Percentiles rank a stretch among this genome's conserved stretches.
Conservation (phyloP, 2,329 filamentous ascomycete genomes). For the Verticillium longisporum region DNA sequence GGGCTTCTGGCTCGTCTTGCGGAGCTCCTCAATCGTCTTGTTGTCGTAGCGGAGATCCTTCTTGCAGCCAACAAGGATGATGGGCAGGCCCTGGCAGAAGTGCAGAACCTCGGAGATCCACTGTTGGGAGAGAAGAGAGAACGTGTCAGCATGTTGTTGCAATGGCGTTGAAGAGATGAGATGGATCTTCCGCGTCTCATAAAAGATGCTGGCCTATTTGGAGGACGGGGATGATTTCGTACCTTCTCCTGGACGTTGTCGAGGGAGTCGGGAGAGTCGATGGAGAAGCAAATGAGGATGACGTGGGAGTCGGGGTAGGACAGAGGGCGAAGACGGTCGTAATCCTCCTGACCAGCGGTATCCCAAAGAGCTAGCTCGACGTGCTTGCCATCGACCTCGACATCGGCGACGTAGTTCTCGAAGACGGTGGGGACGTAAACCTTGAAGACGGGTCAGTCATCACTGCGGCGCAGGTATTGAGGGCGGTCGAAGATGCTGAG, state of each 20-base stretch:
- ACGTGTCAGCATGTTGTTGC: slow-evolving; percentile 34
- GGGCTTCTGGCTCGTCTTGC: slow-evolving; percentile 99
- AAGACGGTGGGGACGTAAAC: slow-evolving; percentile 99
- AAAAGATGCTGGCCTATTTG: not conserved
- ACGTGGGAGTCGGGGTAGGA: slow-evolving; percentile 99
- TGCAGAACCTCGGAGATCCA: slow-evolving; percentile 99
- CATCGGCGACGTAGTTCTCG: slow-evolving; percentile 99
- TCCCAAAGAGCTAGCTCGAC: slow-evolving; percentile 99
- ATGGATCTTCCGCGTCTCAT: not conserved
- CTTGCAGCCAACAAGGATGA: slow-evolving; percentile 99
- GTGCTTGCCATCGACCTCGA: slow-evolving; percentile 99
- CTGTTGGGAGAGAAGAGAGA: slow-evolving; percentile 41
- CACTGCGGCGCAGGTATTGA: not conserved
- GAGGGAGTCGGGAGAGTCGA: slow-evolving; percentile 97
- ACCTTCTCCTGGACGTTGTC: slow-evolving; percentile 99
- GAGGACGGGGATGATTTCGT: slow-evolving; percentile 22
- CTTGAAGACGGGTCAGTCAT: slow-evolving; percentile 37
- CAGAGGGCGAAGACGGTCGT: slow-evolving; percentile 96
- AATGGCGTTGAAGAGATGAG: not conserved
- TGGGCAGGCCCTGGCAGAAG: slow-evolving; percentile 97
- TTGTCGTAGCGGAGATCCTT: slow-evolving; percentile 97
- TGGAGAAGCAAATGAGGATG: slow-evolving; percentile 98
- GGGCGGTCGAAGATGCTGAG: not conserved
- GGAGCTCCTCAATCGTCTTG: slow-evolving; percentile 97
- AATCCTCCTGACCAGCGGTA: slow-evolving; percentile 99